These are phyloP conservation scores for Elsinoe ampelina DNA, from an alignment of 2,329 filamentous ascomycete genomes.

Conservation along the genomic window DNA sequence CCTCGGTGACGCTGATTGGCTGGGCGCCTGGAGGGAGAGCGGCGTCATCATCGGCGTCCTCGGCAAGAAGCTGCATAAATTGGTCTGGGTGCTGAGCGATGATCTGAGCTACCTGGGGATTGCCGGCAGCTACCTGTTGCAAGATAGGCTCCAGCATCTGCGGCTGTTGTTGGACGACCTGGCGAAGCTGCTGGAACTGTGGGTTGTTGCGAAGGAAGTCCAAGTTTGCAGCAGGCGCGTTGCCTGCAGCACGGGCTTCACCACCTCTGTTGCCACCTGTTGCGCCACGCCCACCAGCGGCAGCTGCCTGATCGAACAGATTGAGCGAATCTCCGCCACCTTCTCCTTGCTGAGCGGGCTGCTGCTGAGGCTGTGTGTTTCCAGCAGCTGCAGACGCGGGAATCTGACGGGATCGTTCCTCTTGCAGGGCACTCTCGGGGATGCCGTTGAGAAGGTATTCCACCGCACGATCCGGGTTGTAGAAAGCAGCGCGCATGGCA, in stretches of 20 bases:
- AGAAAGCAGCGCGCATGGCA: conserved; percentile 92
- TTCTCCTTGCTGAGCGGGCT: background rate
- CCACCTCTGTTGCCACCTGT: conserved; percentile 41
- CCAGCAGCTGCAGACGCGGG: conserved; percentile 23
- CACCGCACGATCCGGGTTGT: conserved; percentile 93
- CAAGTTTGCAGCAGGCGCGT: conserved; percentile 51
- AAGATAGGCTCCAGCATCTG: conserved; percentile 98
- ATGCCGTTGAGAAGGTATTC: conserved; percentile 93
- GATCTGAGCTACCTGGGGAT: conserved; percentile 85
- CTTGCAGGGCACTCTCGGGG: conserved; percentile 69
- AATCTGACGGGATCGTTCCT: conserved; percentile 48
- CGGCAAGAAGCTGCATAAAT: conserved; percentile 81
- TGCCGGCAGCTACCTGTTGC: conserved; percentile 88
- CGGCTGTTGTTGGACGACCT: conserved; percentile 94
- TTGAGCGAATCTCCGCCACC: conserved; percentile 61
- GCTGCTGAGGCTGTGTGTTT: conserved; percentile 28
- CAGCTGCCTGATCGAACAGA: conserved; percentile 81
- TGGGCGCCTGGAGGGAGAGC: conserved; percentile 80
- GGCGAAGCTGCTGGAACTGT: conserved; percentile 94
- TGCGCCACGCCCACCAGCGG: conserved; percentile 40
- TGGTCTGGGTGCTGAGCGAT: conserved; percentile 89
- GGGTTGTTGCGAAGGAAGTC: conserved; percentile 92
- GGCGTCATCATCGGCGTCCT: conserved; percentile 73
- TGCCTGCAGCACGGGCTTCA: conserved; percentile 35
- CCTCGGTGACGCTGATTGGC: conserved; percentile 83